phyloP scores from a whole-genome alignment of 2,329 filamentous ascomycete genomes.

The Penicillium concentricum region DNA sequence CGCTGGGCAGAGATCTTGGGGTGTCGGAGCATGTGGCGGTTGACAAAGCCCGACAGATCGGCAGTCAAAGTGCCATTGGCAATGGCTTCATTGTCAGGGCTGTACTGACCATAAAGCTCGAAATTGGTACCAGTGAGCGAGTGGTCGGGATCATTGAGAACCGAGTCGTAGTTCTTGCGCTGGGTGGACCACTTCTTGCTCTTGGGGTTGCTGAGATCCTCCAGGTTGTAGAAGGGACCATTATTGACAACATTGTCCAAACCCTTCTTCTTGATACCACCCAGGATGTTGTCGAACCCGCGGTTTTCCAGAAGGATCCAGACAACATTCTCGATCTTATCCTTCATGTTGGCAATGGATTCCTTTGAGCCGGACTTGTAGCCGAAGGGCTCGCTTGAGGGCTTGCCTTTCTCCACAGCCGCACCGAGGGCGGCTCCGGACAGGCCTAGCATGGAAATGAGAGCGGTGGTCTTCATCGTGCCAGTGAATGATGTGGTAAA shows the following conservation, averaged over 20 bases:
- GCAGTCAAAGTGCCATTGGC: constrained; percentile 29
- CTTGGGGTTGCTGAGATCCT: constrained; percentile 28
- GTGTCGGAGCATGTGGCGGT: constrained; percentile 37
- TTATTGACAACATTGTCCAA: constrained; percentile 43
- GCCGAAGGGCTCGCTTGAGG: constrained; percentile 12
- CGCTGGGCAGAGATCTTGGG: constrained; percentile 28
- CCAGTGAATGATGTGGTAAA: background rate
- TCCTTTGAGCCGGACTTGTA: constrained; percentile 31
- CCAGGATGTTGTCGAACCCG: constrained; percentile 38
- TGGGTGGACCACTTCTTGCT: constrained; percentile 28
- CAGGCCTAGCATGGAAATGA: constrained; percentile 20
- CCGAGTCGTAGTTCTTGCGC: constrained; percentile 40
- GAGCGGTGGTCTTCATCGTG: constrained; percentile 22
- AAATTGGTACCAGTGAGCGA: constrained; percentile 42
- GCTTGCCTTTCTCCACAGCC: constrained; percentile 7
- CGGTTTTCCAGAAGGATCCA: constrained; percentile 42
- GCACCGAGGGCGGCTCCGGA: constrained; percentile 19
- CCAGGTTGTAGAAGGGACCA: constrained; percentile 41
- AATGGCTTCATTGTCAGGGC: constrained; percentile 37
- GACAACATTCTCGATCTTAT: constrained; percentile 36
- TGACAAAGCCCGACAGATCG: constrained; percentile 37
- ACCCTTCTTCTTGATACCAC: constrained; percentile 37
- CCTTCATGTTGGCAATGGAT: constrained; percentile 34
- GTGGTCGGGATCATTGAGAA: constrained; percentile 42
- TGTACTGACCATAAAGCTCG: constrained; percentile 41